Evolutionary conservation across 164 flowering plant species (phyloP).

Genomic region (Magnolia changhungtana): DNA sequence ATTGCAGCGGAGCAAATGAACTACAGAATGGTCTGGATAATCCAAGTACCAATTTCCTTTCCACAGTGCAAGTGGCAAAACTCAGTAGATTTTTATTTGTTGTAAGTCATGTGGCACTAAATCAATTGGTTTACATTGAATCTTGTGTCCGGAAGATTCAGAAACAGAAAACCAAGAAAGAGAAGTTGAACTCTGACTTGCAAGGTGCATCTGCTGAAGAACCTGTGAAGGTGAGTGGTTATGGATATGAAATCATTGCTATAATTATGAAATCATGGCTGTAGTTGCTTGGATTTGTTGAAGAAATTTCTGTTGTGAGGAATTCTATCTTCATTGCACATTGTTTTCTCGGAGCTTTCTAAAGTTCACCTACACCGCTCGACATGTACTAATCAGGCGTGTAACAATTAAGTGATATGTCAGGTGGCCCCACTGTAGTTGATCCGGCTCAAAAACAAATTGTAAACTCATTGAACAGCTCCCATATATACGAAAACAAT

Average conservation of each 20-base stretch:
- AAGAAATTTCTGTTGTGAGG: neutral
- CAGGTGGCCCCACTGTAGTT: no score
- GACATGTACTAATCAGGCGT: no score
- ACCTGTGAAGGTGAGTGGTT: slow-evolving; percentile 35
- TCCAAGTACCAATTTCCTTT: slow-evolving; percentile 21
- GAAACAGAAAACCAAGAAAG: slow-evolving; percentile 63
- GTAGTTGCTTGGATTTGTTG: neutral
- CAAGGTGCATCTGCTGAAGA: slow-evolving; percentile 27
- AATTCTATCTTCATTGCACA: neutral
- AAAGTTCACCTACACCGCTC: no score
- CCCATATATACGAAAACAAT: no score
- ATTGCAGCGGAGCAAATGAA: slow-evolving; percentile 33
- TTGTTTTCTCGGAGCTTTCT: no score
- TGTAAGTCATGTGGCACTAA: slow-evolving; percentile 79
- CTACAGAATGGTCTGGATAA: slow-evolving; percentile 31
- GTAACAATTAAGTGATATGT: no score
- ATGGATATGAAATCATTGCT: slow-evolving; percentile 1
- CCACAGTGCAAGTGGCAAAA: slow-evolving; percentile 60
- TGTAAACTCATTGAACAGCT: no score
- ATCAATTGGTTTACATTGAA: slow-evolving; percentile 87
- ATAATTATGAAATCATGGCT: neutral
- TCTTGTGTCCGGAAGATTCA: slow-evolving; percentile 70
- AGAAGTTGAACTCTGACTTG: slow-evolving; percentile 30
- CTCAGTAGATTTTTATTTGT: slow-evolving; percentile 79
- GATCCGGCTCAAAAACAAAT: no score